Percentiles rank a stretch among this genome's conserved stretches.
phyloP scores from a whole-genome alignment of 2,329 filamentous ascomycete genomes.

The Aquanectria penicillioides region DNA sequence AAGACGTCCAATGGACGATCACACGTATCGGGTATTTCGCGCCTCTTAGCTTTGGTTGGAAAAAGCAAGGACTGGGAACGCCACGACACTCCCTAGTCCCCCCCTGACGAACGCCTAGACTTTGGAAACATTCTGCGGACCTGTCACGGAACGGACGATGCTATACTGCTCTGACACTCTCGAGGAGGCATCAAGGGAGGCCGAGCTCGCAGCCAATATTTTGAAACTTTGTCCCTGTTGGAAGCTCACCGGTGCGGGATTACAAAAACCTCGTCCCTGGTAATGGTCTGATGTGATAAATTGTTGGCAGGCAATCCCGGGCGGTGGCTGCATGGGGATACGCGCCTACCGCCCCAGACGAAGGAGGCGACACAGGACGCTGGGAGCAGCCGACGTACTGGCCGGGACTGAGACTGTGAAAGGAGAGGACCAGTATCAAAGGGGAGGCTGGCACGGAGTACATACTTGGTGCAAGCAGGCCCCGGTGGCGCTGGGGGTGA shows the following conservation, averaged over 20 bases:
- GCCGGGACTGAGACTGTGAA: conserved; percentile 13
- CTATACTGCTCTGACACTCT: neutral
- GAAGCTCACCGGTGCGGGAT: conserved; percentile 23
- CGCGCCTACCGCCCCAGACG: conserved; percentile 27
- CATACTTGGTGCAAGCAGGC: conserved; percentile 20
- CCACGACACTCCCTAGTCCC: conserved; percentile 21
- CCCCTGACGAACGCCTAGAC: conserved; percentile 11
- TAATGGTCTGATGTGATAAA: conserved; percentile 40
- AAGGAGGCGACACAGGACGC: conserved; percentile 27
- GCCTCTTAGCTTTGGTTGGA: conserved; percentile 33
- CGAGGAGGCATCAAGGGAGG: neutral
- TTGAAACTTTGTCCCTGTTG: conserved; percentile 10
- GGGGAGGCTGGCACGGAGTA: conserved; percentile 36
- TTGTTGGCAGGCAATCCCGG: conserved; percentile 32
- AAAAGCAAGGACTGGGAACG: conserved; percentile 35
- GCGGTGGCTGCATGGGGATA: conserved; percentile 40
- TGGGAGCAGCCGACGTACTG: conserved; percentile 29
- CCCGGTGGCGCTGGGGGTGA: conserved; percentile 24
- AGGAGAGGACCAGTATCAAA: conserved; percentile 30
- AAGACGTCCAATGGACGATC: conserved; percentile 41
- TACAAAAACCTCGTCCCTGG: conserved; percentile 20
- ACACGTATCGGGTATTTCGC: conserved; percentile 42
- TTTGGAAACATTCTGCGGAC: conserved; percentile 1
- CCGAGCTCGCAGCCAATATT: conserved; percentile 4
- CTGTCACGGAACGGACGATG: too few relatives aligned